These are phyloP conservation scores for Hymenoscyphus scutula DNA, from an alignment of 2,329 filamentous ascomycete species.

Conservation along the genomic window DNA sequence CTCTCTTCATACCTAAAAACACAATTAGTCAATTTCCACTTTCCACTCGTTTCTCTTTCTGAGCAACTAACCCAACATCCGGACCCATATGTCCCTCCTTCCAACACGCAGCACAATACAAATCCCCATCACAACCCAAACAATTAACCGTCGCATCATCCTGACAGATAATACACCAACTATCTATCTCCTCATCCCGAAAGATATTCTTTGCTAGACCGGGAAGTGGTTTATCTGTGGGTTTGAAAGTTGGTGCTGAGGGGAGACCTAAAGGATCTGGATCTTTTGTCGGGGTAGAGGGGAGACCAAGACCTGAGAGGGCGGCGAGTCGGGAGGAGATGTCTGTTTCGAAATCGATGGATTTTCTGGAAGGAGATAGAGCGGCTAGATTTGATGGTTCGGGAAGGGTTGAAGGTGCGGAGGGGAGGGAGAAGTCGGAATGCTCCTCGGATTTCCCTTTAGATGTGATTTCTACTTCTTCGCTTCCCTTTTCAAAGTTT, in stretches of 20 bases:
- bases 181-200: slow-evolving; percentile 69
- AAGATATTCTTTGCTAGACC: slow-evolving; percentile 37
- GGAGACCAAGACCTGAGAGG: slow-evolving; percentile 20
- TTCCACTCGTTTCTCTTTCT: too few relatives aligned
- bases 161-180: slow-evolving; percentile 80
- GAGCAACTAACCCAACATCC: slow-evolving; percentile 47
- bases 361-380: slow-evolving; percentile 20
- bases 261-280: slow-evolving; percentile 27
- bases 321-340: slow-evolving; percentile 34
- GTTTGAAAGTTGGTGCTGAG: slow-evolving; percentile 33
- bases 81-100: slow-evolving; percentile 73
- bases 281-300: background rate
- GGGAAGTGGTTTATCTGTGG: slow-evolving; percentile 21
- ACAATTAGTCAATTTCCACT: too few relatives aligned
- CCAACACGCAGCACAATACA: slow-evolving; percentile 80
- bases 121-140: slow-evolving; percentile 65
- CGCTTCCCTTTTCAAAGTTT: slow-evolving; percentile 24
- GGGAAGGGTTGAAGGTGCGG: slow-evolving; percentile 19
- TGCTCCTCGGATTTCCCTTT: background rate
- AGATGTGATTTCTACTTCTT: background rate
- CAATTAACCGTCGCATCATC: slow-evolving; percentile 75
- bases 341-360: slow-evolving; percentile 31
- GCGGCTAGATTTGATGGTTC: slow-evolving; percentile 20
- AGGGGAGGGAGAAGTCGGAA: slow-evolving; percentile 24
- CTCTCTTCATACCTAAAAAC: slow-evolving; percentile 57